These are phyloP conservation scores for Trichophyton rubrum DNA, from an alignment of 2,329 filamentous ascomycete species.

Conservation along the genomic window DNA sequence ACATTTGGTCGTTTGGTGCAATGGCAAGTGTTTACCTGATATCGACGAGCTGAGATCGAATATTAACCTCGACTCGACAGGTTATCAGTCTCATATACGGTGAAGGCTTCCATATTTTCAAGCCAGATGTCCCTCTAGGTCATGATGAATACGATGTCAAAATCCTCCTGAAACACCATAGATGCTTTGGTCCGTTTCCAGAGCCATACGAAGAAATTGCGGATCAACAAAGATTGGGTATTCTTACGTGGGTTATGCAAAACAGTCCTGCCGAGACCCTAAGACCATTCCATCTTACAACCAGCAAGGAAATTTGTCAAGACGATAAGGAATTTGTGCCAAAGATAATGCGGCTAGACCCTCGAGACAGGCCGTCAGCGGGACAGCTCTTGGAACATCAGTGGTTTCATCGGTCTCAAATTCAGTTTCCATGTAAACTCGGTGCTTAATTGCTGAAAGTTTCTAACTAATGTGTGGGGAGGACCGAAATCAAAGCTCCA, in stretches of 20 bases:
- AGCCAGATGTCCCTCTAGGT: conserved; percentile 2
- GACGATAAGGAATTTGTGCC: conserved; percentile 26
- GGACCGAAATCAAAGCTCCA: too few species aligned
- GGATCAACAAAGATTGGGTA: conserved; percentile 9
- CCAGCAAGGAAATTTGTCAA: conserved; percentile 18
- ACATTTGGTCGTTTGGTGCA: conserved; percentile 21
- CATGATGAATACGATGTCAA: conserved; percentile 10
- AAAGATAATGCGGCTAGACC: conserved; percentile 36
- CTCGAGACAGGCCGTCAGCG: conserved; percentile 31
- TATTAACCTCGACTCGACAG: neutral
- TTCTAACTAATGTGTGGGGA: too few species aligned
- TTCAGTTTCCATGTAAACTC: too few species aligned
- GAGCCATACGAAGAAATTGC: conserved; percentile 13
- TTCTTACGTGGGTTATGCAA: conserved; percentile 11
- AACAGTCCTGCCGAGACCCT: conserved; percentile 14
- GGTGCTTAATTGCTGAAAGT: too few species aligned
- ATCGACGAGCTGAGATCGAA: too few species aligned
- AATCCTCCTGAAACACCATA: conserved; percentile 7
- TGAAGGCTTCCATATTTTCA: conserved; percentile 9
- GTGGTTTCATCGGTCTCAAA: neutral
- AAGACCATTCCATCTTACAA: conserved; percentile 10
- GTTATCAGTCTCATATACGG: conserved; percentile 8
- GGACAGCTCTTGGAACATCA: conserved; percentile 11
- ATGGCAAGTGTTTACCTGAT: conserved; percentile 9
- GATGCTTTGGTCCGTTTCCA: conserved; percentile 11